A percentile compares a stretch with the other conserved stretches of the same genome.
Conservation (phyloP, 2,329 filamentous ascomycete species). For the Mycosphaerella sp. region DNA sequence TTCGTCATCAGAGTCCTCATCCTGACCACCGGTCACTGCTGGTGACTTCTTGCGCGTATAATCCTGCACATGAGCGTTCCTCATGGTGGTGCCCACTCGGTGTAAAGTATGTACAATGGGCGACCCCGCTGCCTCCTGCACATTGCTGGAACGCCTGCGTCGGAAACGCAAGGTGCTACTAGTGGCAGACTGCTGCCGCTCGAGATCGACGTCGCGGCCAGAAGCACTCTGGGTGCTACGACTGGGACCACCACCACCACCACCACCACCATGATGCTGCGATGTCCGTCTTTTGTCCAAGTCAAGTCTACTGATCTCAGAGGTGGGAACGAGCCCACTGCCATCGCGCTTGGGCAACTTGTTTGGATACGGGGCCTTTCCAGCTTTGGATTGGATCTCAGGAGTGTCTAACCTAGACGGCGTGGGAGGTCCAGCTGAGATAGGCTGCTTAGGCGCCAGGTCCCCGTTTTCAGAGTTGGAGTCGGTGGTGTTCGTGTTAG, state of each 20-base stretch:
- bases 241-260: background rate
- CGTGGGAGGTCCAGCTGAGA: background rate
- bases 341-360: background rate
- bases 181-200: constrained; percentile 8
- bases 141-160: constrained; percentile 2
- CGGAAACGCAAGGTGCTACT: constrained; percentile 6
- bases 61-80: constrained; percentile 14
- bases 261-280: background rate
- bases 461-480: background rate
- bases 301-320: constrained; percentile 9
- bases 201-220: constrained; percentile 7
- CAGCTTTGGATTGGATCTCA: background rate
- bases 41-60: constrained; percentile 13
- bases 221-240: constrained; percentile 4
- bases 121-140: constrained; percentile 9
- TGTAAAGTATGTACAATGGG: constrained; percentile 14
- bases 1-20: constrained; percentile 3
- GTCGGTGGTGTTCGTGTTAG: background rate
- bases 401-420: background rate
- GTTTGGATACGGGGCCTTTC: background rate
- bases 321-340: background rate
- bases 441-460: background rate
- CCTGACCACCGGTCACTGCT: background rate
- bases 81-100: constrained; percentile 16
- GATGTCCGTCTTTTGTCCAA: background rate